Percentiles rank a stretch among this genome's conserved stretches.
Evolutionary conservation across 768 basidiomycete genomes (phyloP).

Genomic region (Podaxis rugospora): DNA sequence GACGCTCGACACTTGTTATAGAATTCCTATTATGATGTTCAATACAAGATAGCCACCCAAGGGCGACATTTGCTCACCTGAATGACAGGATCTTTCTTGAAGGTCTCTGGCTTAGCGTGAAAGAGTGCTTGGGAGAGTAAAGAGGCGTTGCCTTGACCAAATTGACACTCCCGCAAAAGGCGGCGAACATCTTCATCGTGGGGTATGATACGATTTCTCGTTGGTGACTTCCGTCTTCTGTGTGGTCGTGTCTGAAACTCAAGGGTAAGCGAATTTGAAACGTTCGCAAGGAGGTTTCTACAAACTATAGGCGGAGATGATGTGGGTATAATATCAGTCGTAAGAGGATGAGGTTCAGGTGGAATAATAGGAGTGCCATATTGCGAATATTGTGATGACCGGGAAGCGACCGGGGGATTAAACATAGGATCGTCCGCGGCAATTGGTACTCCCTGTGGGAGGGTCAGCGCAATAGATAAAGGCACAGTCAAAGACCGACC

Average conservation of each 20-base stretch:
- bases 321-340: constrained; percentile 19
- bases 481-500: constrained; percentile 30
- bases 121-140: constrained; percentile 69
- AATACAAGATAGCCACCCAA: background rate
- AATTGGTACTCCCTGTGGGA: constrained; percentile 63
- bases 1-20: constrained; percentile 72
- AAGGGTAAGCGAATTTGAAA: background rate
- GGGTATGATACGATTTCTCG: constrained; percentile 48
- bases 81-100: constrained; percentile 63
- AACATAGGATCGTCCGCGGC: constrained; percentile 80
- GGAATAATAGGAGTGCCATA: constrained; percentile 33
- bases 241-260: constrained; percentile 14
- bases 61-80: constrained; percentile 39
- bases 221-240: constrained; percentile 35
- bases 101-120: constrained; percentile 65
- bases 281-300: constrained; percentile 1
- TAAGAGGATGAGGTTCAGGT: constrained; percentile 31
- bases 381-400: constrained; percentile 34
- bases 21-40: constrained; percentile 61
- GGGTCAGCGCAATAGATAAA: background rate
- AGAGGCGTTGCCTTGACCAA: constrained; percentile 77
- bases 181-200: constrained; percentile 82
- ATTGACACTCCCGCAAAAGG: constrained; percentile 80
- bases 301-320: constrained; percentile 22
- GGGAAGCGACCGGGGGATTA: constrained; percentile 50